Base-by-base conservation (phyloP, 805 yeast genomes). In the Candida qinlingensis region DNA sequence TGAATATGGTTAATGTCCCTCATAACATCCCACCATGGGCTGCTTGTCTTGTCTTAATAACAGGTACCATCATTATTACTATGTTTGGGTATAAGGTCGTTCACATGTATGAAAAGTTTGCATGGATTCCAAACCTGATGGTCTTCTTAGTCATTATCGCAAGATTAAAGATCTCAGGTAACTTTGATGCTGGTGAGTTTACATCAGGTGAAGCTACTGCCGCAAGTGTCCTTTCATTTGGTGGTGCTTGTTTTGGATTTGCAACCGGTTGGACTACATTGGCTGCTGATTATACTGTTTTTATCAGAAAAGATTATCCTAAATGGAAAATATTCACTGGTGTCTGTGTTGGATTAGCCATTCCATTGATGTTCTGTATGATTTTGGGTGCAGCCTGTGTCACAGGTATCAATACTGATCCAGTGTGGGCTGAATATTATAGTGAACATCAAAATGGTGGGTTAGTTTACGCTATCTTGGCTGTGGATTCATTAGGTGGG, bases 211-310 rank as follows among this genome's bases (percentile, higher is more conserved):
- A 71, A 27, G 73, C 79, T 30, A 83, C 84, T 50, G 95, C 94
- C 33, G 96, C 88, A 54, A 60, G 66, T 60, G 90, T 87, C 19
- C 71, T 90, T 49, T 80, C 92, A 25, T 88, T 85, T 57, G 96
- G 96, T 63, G 83, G 90, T 66, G 69, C 94, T 40, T 66, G 86
- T 54, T 90, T 79, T 59, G 97, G 97, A 54, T 90, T 84, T 62
- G 95, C 96, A 44, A 79, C 96, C 47, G 97, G 97, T 54, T 90
- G 97, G 97, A 80, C 95, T 48, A 83, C 96, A 19, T 88, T 83
- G 59, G 94, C 97, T 29, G 81, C 96, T 45, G 97, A 90, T 70
- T 91, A 90, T 71, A 88, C 96, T 44, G 89, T 85, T 40, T 91
- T 88, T 72, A 88, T 86, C 78, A 87, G 85, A 56, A 72, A 77